Conservation (phyloP, 176 grass and related monocot species). For the Cenchrus americanus region DNA sequence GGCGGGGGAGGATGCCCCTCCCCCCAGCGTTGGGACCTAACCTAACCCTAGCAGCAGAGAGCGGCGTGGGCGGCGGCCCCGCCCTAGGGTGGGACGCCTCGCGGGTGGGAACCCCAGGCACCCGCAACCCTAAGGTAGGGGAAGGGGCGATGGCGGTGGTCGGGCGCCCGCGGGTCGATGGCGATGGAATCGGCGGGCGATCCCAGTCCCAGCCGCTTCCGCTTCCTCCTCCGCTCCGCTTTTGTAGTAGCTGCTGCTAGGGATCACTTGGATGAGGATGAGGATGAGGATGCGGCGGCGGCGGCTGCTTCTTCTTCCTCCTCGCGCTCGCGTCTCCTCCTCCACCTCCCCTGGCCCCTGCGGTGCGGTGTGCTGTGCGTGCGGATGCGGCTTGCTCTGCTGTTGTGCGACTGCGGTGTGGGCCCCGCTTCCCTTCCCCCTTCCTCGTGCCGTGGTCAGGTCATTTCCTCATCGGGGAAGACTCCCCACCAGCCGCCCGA, state of each 20-base stretch:
- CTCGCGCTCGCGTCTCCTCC: not conserved
- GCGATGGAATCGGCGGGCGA: slow-evolving; percentile 24
- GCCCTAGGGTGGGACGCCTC: slow-evolving; percentile 2
- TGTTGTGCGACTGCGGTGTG: not conserved
- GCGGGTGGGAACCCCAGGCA: not conserved
- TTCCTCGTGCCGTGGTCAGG: not conserved
- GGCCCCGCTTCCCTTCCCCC: not conserved
- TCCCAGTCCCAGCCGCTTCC: not conserved
- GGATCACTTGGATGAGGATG: not conserved
- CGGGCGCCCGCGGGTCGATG: not conserved
- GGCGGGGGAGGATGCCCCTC: slow-evolving; percentile 22
- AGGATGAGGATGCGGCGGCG: not conserved
- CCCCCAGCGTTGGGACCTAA: slow-evolving; percentile 53
- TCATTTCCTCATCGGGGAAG: not conserved
- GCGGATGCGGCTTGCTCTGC: slow-evolving; percentile 11
- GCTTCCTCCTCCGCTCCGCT: too few relatives aligned
- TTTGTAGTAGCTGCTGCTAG: not conserved
- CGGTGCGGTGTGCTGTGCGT: not conserved
- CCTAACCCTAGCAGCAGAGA: slow-evolving; percentile 51
- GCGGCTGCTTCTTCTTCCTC: not conserved
- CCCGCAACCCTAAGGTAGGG: slow-evolving; percentile 18
- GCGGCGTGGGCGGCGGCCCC: not conserved
- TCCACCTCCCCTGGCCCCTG: too few relatives aligned
- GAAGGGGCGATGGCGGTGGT: not conserved
- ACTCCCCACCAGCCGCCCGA: not conserved